Base-by-base conservation (phyloP, 2,329 filamentous ascomycete genomes). In the Arthrobotrys pseudoclavata region DNA sequence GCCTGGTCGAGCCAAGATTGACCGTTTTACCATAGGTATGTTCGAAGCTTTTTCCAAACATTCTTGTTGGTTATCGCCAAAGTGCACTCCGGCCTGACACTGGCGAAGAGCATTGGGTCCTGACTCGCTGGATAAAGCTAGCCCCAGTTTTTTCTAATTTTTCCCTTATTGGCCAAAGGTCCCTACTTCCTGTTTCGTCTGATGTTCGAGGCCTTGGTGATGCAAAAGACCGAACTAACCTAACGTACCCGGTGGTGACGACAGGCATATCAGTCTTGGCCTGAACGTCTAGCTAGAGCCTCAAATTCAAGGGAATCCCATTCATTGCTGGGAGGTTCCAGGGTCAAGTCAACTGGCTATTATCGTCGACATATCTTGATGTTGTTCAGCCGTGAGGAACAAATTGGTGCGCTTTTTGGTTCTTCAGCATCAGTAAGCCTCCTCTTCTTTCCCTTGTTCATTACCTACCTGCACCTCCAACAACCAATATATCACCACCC, bases 31-130 rank as follows among this genome's bases (percentile, higher is more conserved):
- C 29, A 29, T 34, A 2, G 6, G 31, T n/a, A n/a, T n/a, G n/a
- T n/a, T n/a, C 5, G 42, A 9, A 2, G 20, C 5, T 3, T 15
- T 69, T 37, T 37, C 22, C 9, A 13, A 12, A 13, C 5, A 3
- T 42, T 68, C 31, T 10, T 62, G 15, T 18, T 57, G 47, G 26
- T 45, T 20, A 1, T 37, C 45, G 37, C 42, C 24, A 48, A 63
- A 50, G 45, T 40, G 37, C 68, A 45, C 60, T 57, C 69, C 31
- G 69, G 69, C 69, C 60, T 31, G 69, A 22, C 37, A 40, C 66
- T 71, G 68, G 68, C 60, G 53, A 69, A 60, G 40, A 20, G 18
- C 4, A 29, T 26, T n/a, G 15, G 55, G 7, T 18, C 20, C 52
- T n/a, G 42, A 42, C 12, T 60, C 61, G 24, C 45, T 20, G 24